phyloP scores from a whole-genome alignment of 164 flowering plant genomes.

The Sedum album region DNA sequence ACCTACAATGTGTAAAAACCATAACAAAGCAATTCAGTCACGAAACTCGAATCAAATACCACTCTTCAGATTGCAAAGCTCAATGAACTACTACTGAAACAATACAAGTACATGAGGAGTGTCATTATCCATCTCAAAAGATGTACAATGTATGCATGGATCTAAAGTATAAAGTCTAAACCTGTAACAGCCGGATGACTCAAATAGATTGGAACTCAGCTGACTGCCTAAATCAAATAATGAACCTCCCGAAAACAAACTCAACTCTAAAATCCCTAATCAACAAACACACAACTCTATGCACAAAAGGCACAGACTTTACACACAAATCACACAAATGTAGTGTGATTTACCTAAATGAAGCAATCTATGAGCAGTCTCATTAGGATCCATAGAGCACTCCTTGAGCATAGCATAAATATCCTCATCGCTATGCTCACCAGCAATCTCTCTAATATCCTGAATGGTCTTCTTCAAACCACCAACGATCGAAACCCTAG shows the following conservation, averaged over 20 bases:
- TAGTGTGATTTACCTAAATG: conserved; percentile 24
- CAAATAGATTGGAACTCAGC: not conserved
- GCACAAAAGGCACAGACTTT: not conserved
- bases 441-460: conserved; percentile 42
- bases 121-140: not conserved
- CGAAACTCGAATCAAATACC: no score
- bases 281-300: not conserved
- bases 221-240: no score
- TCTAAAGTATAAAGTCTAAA: not conserved
- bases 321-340: not conserved
- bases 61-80: no score
- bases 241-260: not conserved
- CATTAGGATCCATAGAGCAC: conserved; percentile 35
- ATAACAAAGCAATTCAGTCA: not conserved
- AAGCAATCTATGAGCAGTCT: conserved; percentile 24
- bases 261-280: not conserved
- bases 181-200: not conserved
- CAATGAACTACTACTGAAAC: no score
- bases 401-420: conserved; percentile 29
- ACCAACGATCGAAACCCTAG: conserved; percentile 23
- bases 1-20: not conserved
- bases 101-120: not conserved
- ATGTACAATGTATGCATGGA: no score
- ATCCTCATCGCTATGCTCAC: conserved; percentile 33
- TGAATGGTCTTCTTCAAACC: conserved; percentile 26